Evolutionary conservation across 192 early-diverging fungal genomes (phyloP), one percentile per base, ranked within the genome.

Genomic region (Dissophora ornata): DNA sequence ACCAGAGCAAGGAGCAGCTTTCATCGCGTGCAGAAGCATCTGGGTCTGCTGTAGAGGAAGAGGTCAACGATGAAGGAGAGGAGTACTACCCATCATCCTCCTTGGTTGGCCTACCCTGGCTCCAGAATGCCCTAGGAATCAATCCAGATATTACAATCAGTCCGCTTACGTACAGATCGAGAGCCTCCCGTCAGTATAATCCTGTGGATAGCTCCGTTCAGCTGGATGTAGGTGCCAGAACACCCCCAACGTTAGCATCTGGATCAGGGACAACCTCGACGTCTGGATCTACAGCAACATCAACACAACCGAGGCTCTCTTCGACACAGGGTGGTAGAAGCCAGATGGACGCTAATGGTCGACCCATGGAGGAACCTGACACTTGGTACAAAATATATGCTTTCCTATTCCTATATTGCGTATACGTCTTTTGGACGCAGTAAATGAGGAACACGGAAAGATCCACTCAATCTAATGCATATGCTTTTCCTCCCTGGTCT

Each of bases 61-160:
- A 53, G 3, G 73, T 67, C 36, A 57, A 67, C 47, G 65, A 77
- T 10, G 47, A 67, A 18, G 73, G 73, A 6, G 73, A 77, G 30
- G 64, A 77, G 38, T 67, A 77, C 34, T 77, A 77, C 33, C 63
- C 61, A 9, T 30, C 55, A 0, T 44, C 62, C 2, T 45, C 42
- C 0, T 36, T 56, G 1, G n/a, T 34, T 25, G 32, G 15, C 21
- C 16, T 48, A 8, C 28, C 41, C 2, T 57, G 56, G 71, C 18
- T 62, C 4, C 63, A 55, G n/a, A 60, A 38, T 19, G 24, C 19
- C 15, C 28, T 60, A n/a, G n/a, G 18, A 2, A 38, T 63, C 25
- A 46, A 21, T 7, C 50, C 60, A 4, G 32, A 24, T 15, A 4
- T 50, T 5, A 33, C 41, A 10, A 21, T 32, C 6, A 64, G 53